These are phyloP conservation scores for Aspergillus quadricinctus DNA, from an alignment of 2,329 filamentous ascomycete species.

Conservation along the genomic window DNA sequence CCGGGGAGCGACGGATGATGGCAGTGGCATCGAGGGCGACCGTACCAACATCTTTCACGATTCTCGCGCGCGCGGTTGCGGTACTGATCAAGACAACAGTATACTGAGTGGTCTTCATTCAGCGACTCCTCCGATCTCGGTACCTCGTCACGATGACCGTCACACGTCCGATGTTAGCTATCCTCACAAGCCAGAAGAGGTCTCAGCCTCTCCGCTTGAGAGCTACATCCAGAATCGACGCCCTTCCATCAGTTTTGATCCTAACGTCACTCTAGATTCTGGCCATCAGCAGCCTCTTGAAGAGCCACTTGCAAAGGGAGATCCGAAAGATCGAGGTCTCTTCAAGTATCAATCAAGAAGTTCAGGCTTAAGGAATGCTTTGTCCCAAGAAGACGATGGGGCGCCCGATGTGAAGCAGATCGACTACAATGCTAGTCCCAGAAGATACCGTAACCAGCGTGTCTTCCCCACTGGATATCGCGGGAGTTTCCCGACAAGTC, in stretches of 20 bases:
- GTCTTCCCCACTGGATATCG: constrained; percentile 26
- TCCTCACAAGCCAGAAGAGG: constrained; percentile 24
- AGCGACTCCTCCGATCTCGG: constrained; percentile 42
- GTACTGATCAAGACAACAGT: constrained; percentile 39
- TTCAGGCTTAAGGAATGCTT: constrained; percentile 33
- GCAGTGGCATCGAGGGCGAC: constrained; percentile 36
- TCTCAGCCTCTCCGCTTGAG: constrained; percentile 37
- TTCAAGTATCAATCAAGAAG: constrained; percentile 27
- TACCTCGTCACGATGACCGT: constrained; percentile 38
- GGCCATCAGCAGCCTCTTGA: constrained; percentile 35
- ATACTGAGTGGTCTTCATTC: constrained; percentile 38
- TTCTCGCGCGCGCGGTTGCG: constrained; percentile 28
- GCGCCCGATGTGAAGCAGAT: constrained; percentile 11
- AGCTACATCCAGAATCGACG: constrained; percentile 38
- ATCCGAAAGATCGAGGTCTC: constrained; percentile 20
- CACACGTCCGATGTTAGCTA: constrained; percentile 1
- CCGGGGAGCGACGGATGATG: constrained; percentile 22
- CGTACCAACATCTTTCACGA: constrained; percentile 32
- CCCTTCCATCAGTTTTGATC: constrained; percentile 42
- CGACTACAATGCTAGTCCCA: constrained; percentile 19
- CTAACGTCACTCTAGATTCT: constrained; percentile 38
- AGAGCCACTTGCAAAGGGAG: constrained; percentile 34
- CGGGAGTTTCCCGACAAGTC: constrained; percentile 16
- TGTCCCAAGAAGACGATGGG: constrained; percentile 31
- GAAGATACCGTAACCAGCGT: constrained; percentile 20